Conservation (phyloP, 73 alveolate species). For the Breviolum minutum region DNA sequence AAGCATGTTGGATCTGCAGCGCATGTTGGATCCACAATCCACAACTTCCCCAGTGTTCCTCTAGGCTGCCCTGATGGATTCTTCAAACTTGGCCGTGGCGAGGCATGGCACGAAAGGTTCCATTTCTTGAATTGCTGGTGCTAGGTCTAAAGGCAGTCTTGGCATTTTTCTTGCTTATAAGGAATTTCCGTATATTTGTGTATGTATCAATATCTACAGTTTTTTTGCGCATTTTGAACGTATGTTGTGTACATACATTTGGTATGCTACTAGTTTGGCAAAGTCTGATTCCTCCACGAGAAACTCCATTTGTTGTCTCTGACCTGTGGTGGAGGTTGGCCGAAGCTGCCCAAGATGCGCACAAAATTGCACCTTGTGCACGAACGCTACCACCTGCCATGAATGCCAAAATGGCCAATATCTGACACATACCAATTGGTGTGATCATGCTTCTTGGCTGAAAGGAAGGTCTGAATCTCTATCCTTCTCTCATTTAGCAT, state of each 20-base stretch:
- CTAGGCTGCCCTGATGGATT: slow-evolving; percentile 72
- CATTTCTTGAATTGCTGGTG: no score
- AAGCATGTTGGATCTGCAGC: no score
- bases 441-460: slow-evolving; percentile 42
- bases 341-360: slow-evolving; percentile 59
- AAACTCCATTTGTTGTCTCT: not conserved
- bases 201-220: no score
- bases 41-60: no score
- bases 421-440: slow-evolving; percentile 70
- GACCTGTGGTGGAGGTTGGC: slow-evolving; percentile 18
- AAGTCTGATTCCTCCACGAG: not conserved
- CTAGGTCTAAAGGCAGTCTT: no score
- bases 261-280: no score
- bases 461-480: no score
- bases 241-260: no score
- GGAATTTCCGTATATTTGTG: no score
- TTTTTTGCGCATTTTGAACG: no score
- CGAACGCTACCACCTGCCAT: slow-evolving; percentile 84
- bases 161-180: no score
- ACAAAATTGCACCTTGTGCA: slow-evolving; percentile 58
- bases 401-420: slow-evolving; percentile 57
- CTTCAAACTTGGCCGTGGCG: slow-evolving; percentile 43
- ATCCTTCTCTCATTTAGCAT: not conserved
- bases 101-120: not conserved
- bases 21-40: no score